A percentile compares a stretch with the other conserved stretches of the same genome.
These are phyloP conservation scores for Fraxinus angustifolia DNA, from an alignment of 305 asterid species.

Conservation along the genomic window DNA sequence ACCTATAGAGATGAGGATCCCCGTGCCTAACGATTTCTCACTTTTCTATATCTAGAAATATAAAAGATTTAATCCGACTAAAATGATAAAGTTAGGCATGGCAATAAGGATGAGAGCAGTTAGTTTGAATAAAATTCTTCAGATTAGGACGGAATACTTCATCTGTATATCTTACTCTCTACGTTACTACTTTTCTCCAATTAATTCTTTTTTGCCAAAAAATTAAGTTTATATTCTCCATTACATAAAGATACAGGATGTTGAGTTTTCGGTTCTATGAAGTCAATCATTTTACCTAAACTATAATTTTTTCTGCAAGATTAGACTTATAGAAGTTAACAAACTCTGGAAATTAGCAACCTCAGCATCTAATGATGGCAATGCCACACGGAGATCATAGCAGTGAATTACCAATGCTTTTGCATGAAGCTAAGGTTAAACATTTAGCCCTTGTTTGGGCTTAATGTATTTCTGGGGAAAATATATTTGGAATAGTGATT, in stretches of 20 bases:
- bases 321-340: background rate
- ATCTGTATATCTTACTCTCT: background rate
- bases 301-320: background rate
- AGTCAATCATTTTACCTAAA: background rate
- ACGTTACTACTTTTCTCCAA: background rate
- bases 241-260: background rate
- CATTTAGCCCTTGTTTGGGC: background rate
- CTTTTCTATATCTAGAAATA: background rate
- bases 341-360: background rate
- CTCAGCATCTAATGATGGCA: background rate
- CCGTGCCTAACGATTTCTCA: background rate
- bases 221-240: background rate
- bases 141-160: background rate
- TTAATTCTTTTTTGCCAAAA: background rate
- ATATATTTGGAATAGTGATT: too few relatives aligned
- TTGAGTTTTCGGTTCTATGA: background rate
- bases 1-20: background rate
- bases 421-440: background rate
- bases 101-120: background rate
- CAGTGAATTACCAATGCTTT: background rate
- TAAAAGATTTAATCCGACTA: background rate
- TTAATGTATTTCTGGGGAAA: too few relatives aligned
- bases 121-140: background rate
- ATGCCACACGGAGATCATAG: background rate
- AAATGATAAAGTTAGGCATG: background rate